Evolutionary conservation across 164 flowering plant genomes (phyloP).

Genomic region (Umbilicus rupestris): DNA sequence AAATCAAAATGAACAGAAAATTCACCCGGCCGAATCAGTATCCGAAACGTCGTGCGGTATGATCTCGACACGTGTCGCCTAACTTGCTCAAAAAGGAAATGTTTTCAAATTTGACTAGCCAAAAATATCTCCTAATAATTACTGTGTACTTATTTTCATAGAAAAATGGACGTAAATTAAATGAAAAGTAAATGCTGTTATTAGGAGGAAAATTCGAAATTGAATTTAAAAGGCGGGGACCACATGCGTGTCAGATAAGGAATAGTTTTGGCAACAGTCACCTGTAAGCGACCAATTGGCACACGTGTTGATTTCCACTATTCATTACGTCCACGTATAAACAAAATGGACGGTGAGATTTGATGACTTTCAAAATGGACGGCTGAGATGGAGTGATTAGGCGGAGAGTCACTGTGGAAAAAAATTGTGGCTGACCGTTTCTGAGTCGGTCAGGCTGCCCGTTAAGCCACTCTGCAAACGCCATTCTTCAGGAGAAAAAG

Average conservation of each 20-base stretch:
- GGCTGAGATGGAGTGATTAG: constrained; percentile 9
- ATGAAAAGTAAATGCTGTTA: neutral
- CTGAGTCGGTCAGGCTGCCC: neutral
- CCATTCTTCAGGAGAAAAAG: constrained; percentile 8
- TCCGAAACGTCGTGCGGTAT: no score
- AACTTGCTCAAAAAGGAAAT: neutral
- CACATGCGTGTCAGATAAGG: constrained; percentile 29
- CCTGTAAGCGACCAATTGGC: constrained; percentile 18
- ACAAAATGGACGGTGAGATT: neutral
- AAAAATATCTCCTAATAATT: neutral
- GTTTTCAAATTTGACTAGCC: neutral
- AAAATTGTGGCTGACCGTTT: neutral
- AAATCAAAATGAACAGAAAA: neutral
- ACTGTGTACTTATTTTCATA: neutral
- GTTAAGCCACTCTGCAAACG: neutral
- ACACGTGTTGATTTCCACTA: constrained; percentile 16
- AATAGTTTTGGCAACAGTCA: constrained; percentile 5
- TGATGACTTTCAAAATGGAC: constrained; percentile 4
- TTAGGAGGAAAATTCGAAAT: neutral
- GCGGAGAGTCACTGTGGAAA: neutral
- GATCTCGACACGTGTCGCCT: neutral
- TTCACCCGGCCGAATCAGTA: no score
- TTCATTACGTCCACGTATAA: constrained; percentile 6
- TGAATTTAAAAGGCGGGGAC: constrained; percentile 8
- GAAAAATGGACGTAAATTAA: neutral